A percentile compares a stretch with the other conserved stretches of the same genome.
These are phyloP conservation scores for Euphorbia lathyris DNA, from an alignment of 345 rosid genomes.

Conservation along the genomic window DNA sequence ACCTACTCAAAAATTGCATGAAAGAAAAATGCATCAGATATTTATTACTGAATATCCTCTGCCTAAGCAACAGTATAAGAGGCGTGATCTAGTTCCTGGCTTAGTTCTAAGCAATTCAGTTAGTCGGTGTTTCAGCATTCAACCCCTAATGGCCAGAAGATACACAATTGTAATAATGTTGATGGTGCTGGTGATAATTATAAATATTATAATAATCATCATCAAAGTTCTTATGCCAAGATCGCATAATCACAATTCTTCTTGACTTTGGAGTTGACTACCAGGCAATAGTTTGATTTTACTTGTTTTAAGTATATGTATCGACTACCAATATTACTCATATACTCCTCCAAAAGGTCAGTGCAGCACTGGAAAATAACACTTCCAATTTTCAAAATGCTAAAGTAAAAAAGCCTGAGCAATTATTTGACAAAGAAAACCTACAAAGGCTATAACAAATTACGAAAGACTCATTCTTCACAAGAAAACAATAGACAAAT, in stretches of 20 bases:
- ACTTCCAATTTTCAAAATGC: neutral
- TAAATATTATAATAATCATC: no score
- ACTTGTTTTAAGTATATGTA: neutral
- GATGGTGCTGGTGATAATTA: no score
- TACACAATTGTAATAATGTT: neutral
- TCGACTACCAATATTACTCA: neutral
- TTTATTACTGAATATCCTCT: neutral
- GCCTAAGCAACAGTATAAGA: neutral
- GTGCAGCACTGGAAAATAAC: neutral
- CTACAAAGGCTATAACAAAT: neutral
- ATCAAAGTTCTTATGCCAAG: neutral
- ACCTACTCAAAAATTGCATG: neutral
- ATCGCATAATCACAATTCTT: neutral
- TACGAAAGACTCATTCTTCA: neutral
- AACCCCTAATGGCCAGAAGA: neutral
- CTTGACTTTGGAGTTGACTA: neutral
- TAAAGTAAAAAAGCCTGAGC: neutral
- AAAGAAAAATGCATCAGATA: neutral
- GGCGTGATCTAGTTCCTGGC: neutral
- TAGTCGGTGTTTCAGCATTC: neutral
- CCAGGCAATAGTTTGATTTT: neutral
- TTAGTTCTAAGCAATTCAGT: neutral
- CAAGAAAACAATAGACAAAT: neutral
- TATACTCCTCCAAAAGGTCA: neutral
- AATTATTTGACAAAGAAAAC: neutral